Evolutionary conservation across 768 basidiomycete genomes (phyloP), one percentile per base, ranked within the genome.

Genomic region (Agrocybe chaxingu): DNA sequence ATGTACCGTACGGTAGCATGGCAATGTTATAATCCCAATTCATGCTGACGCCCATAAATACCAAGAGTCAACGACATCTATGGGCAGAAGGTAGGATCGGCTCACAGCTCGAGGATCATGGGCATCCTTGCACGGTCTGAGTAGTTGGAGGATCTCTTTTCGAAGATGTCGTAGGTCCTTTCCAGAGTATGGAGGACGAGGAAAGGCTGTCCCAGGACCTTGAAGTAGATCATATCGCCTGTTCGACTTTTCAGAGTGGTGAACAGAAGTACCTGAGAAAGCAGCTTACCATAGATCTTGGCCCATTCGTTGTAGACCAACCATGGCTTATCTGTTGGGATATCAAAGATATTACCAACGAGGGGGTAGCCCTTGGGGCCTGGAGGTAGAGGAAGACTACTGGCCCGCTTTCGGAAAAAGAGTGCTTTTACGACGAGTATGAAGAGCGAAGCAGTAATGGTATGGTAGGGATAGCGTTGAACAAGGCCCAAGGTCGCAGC

Each of bases 151-250:
- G 75, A 77, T 7, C 76, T 68, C 51, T 74, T 80, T 40, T 83
- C 81, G 13, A 85, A 75, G 1, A 84, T 70, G 24, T 84, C 82
- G 35, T 66, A 63, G 1, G 47, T 70, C 66, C 57, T 71, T 70
- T 54, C 74, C 5, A 52, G 31, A 8, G 49, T 56, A 16, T 58
- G 57, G 3, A 69, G 43, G 10, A 67, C 48, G 8, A 69, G 44
- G 24, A 65, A 56, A 6, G 55, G 56, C 31, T 62, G 61, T 10
- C 64, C 77, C 3, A 83, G 61, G 29, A 79, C 69, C 45, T 71
- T 70, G 45, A 81, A 67, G 55, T 75, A 78, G 1, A 81, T 71
- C 51, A 84, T 64, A 50, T 80, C 78, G 10, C 82, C 82, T 81
- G 42, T 3, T 1, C 13, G 8, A 40, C 29, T 47, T 34, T 35